Base-by-base conservation (phyloP, 1,284 basidiomycete species). In the Irpex lacteus region DNA sequence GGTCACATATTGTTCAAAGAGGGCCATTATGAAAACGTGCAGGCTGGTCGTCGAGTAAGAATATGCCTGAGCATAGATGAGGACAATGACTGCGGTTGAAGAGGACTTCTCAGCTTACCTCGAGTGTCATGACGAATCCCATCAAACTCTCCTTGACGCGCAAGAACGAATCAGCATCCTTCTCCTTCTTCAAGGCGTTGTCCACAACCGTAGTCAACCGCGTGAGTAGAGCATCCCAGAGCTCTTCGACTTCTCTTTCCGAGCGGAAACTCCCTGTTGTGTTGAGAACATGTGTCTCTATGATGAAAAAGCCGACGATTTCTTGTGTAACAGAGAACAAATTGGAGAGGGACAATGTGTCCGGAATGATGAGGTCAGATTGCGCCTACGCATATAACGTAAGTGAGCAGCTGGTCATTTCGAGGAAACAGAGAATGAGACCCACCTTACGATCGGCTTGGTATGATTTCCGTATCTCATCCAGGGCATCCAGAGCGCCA, bases 281-380 rank as follows among this genome's bases (percentile, higher is more conserved):
- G 69, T 91, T 87, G 4, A 98, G 84, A 0, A 99, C 96, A 72
- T 98, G 92, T 4, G 88, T 90, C 76, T 99, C 98, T 67, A 99
- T 91, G 65, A 99, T 95, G 80, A 99, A 99, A 78, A 98, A 99
- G 0, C 98, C 98, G n/a, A 96, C 92, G 66, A 98, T 94, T 76
- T 98, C 94, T 76, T 98, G 91, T 49, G 94, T 90, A 18, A 98
- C 80, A 26, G 85, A 83, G 9, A 80, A 78, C 36, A 89, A 76
- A n/a, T 76, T 78, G 40, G 69, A 70, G 40, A 76, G 64, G 44
- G 84, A 85, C 62, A 91, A 77, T 19, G 86, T 84, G 69, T 80
- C 81, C 1, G 95, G 95, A 18, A 99, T 85, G 71, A 99, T 96
- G 7, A 99, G 85, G 69, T 95, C 93, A 4, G 98, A 97, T 91